Evolutionary conservation across 2,329 filamentous ascomycete species (phyloP), one percentile per base, ranked within the genome.

Genomic region (Aspergillus uvarum): DNA sequence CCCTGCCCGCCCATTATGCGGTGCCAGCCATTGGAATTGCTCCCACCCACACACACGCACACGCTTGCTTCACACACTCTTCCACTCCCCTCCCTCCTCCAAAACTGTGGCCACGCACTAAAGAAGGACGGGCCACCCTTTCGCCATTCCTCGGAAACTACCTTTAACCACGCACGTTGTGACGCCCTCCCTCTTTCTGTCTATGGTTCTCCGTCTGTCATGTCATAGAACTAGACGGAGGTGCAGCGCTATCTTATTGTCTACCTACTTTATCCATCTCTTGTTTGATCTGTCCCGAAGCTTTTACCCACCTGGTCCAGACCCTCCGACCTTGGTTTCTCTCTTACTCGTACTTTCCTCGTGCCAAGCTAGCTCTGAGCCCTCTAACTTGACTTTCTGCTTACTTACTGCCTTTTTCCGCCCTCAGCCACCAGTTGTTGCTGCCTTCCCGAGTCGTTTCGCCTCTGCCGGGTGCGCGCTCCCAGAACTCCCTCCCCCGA

Each of bases 91-190:
- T 35, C 32, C 32, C 32, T 59, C 65, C 60, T 56, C 6, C 62
- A 58, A 29, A 29, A 56, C 60, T 68, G 64, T 68, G 63, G 67
- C 67, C 66, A 68, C 68, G 69, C 69, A 72, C 67, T 68, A 60
- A 29, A 29, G 22, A 50, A 47, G 53, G 26, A 31, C 65, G 62
- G 57, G 63, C 59, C 58, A 67, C 59, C 60, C 59, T 55, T 58
- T 61, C 53, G 51, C 57, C 60, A 64, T 65, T 65, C 63, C 56
- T 67, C 65, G 63, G 67, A 59, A 67, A 64, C 58, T 44, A 19
- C 16, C n/a, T 44, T 44, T 16, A 44, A 65, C 60, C 56, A 63
- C 59, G 58, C 61, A 63, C 57, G 54, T 63, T 64, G 61, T 61
- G 42, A 60, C 51, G 54, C 52, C 51, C 35, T 54, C 48, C 54